Conservation (phyloP, 345 rosid genomes). For the Euphorbia lathyris region DNA sequence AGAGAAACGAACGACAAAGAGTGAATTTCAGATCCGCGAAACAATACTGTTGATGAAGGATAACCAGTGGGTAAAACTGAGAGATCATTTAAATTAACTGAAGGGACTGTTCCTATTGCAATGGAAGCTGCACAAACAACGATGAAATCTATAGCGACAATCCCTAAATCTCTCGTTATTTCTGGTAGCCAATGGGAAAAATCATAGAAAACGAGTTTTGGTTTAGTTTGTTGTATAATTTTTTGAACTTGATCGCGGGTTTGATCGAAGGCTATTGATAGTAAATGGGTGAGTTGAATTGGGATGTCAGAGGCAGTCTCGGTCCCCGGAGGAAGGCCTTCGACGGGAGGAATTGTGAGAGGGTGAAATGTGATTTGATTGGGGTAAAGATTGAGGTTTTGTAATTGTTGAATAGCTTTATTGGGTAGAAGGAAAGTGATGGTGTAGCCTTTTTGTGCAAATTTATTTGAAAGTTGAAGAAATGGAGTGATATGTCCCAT, state of each 20-base stretch:
- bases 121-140: background rate
- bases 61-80: background rate
- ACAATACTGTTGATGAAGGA: background rate
- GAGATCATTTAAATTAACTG: background rate
- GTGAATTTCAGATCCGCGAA: background rate
- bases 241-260: conserved; percentile 1
- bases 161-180: background rate
- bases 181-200: conserved; percentile 15
- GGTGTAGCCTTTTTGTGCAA: conserved; percentile 19
- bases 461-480: conserved; percentile 20
- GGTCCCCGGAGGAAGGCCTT: conserved; percentile 20
- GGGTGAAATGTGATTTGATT: conserved; percentile 19
- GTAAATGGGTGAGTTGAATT: background rate
- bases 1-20: background rate
- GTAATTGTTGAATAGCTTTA: background rate
- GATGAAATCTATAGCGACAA: background rate
- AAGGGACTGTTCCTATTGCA: background rate
- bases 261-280: conserved; percentile 17
- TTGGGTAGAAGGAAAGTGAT: conserved; percentile 14
- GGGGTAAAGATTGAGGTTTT: conserved; percentile 1
- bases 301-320: conserved; percentile 14
- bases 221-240: background rate
- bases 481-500: conserved; percentile 21
- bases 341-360: conserved; percentile 13
- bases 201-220: conserved; percentile 12